Percentiles rank a stretch among this genome's conserved stretches.
Conservation (phyloP, 345 rosid species). For the Litchi chinensis region DNA sequence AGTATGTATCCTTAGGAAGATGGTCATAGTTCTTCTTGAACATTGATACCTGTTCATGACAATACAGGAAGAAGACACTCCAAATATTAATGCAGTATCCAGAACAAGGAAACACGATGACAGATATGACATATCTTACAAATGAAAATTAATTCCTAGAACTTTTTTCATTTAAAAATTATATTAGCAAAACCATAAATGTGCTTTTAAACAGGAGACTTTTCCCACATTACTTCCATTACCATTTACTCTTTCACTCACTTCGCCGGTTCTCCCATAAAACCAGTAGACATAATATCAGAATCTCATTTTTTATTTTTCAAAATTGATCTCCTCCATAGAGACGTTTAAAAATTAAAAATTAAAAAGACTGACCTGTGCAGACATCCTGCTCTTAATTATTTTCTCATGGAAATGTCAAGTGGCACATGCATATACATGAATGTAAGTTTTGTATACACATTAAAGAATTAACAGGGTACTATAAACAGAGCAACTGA, state of each 20-base stretch:
- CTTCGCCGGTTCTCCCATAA: background rate
- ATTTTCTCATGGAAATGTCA: background rate
- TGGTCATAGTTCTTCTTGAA: constrained; percentile 93
- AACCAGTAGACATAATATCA: too few species aligned
- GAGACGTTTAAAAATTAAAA: background rate
- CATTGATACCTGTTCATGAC: constrained; percentile 76
- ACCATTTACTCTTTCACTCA: background rate
- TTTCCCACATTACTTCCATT: background rate
- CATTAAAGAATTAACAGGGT: background rate
- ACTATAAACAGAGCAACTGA: background rate
- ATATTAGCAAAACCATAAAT: background rate
- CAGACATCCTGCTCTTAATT: background rate
- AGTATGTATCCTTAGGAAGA: constrained; percentile 92
- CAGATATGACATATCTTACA: background rate
- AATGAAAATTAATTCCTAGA: background rate
- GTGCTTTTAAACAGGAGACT: constrained; percentile 5
- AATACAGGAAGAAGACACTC: constrained; percentile 15
- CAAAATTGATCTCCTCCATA: background rate
- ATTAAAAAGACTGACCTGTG: background rate
- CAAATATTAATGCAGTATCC: background rate
- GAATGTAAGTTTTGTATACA: background rate
- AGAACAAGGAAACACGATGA: background rate
- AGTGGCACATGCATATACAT: background rate
- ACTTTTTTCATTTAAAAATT: background rate
- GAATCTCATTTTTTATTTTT: too few species aligned